Evolutionary conservation across 768 basidiomycete genomes (phyloP).

Genomic region (Mycena filopes): DNA sequence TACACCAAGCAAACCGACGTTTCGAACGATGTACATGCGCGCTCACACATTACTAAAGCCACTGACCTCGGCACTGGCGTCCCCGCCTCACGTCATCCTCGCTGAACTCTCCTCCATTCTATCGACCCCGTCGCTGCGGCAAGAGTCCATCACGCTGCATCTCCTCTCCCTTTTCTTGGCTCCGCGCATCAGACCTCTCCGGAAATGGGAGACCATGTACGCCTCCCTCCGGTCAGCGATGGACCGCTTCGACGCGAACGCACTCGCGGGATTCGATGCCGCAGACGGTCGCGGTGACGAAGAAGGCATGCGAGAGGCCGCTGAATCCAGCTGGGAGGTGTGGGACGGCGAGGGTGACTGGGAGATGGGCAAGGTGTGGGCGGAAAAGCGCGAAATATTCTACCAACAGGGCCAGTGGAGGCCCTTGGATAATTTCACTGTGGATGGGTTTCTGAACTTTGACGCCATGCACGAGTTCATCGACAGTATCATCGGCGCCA

Average conservation of each 20-base stretch:
- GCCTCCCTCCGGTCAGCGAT: conserved; percentile 78
- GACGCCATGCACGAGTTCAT: conserved; percentile 96
- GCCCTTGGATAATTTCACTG: conserved; percentile 83
- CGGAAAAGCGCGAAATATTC: conserved; percentile 94
- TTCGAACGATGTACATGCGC: conserved; percentile 70
- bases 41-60: conserved; percentile 73
- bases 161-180: conserved; percentile 83
- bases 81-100: conserved; percentile 75
- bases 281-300: conserved; percentile 84
- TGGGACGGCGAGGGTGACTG: conserved; percentile 75
- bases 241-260: conserved; percentile 88
- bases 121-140: conserved; percentile 55
- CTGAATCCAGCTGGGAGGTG: conserved; percentile 88
- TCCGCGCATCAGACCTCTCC: conserved; percentile 73
- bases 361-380: conserved; percentile 96
- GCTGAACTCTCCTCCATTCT: conserved; percentile 60
- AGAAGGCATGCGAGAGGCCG: conserved; percentile 80
- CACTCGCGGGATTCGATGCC: conserved; percentile 90
- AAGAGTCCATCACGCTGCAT: conserved; percentile 75
- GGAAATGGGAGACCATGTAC: conserved; percentile 69
- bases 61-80: conserved; percentile 64
- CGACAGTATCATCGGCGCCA: conserved; percentile 67
- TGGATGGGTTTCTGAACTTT: conserved; percentile 76
- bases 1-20: conserved; percentile 49
- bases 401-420: conserved; percentile 87